phyloP scores from a whole-genome alignment of 2,329 filamentous ascomycete genomes.

The Colletotrichum melonis region DNA sequence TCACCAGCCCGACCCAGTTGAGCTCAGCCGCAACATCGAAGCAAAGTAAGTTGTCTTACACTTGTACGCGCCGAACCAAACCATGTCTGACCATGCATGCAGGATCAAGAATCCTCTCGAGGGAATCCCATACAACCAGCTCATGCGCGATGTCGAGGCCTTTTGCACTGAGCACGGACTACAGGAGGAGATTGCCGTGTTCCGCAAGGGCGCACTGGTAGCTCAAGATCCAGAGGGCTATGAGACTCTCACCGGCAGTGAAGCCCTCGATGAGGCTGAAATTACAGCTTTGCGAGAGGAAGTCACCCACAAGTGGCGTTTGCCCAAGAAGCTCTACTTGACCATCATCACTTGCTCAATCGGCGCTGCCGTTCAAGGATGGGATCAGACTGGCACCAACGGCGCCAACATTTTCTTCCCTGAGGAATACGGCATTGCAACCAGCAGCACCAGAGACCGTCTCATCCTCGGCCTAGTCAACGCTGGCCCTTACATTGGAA shows the following conservation, averaged over 20 bases:
- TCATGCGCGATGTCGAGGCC: constrained; percentile 69
- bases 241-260: constrained; percentile 67
- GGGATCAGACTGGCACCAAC: constrained; percentile 75
- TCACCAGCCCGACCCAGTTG: constrained; percentile 37
- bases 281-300: constrained; percentile 71
- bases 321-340: constrained; percentile 71
- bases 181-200: constrained; percentile 65
- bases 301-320: constrained; percentile 74
- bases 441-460: constrained; percentile 45
- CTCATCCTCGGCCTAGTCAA: constrained; percentile 76
- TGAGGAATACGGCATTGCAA: constrained; percentile 51
- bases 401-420: constrained; percentile 74
- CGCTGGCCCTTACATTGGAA: constrained; percentile 62
- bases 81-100: background rate
- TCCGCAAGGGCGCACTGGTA: constrained; percentile 78
- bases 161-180: constrained; percentile 72
- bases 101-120: constrained; percentile 61
- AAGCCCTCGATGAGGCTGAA: constrained; percentile 70
- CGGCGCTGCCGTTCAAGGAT: constrained; percentile 76
- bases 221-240: constrained; percentile 75
- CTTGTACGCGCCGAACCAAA: background rate
- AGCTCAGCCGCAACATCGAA: constrained; percentile 53
- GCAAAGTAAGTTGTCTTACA: constrained; percentile 50
- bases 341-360: constrained; percentile 77
- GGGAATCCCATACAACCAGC: constrained; percentile 60